phyloP scores from a whole-genome alignment of 495 filamentous ascomycete genomes.

The Lophiotrema nucula region DNA sequence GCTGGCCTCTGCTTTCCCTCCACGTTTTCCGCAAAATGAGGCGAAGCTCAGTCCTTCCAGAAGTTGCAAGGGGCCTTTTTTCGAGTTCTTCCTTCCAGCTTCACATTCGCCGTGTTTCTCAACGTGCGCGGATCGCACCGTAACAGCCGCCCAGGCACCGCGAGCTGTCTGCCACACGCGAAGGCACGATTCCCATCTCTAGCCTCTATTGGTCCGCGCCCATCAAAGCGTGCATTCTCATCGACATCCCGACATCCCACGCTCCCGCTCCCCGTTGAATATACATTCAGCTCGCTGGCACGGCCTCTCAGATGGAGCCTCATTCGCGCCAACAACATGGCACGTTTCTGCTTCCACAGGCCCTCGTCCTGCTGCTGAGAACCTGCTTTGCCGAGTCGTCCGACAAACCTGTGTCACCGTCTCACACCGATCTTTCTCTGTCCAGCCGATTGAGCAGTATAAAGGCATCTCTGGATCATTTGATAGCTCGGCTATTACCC shows the following conservation, averaged over 20 bases:
- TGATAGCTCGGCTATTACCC: background rate
- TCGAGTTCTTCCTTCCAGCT: background rate
- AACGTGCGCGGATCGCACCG: constrained; percentile 32
- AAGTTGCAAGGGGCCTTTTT: background rate
- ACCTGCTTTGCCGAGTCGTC: constrained; percentile 9
- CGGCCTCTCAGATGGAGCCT: constrained; percentile 27
- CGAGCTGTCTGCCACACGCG: constrained; percentile 17
- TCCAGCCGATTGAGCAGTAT: background rate
- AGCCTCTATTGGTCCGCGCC: constrained; percentile 16
- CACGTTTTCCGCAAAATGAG: constrained; percentile 12
- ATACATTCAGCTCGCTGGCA: constrained; percentile 28
- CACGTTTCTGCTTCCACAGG: constrained; percentile 25
- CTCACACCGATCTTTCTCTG: constrained; percentile 11
- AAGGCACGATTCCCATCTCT: constrained; percentile 14
- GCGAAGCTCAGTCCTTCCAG: background rate
- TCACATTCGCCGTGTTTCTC: constrained; percentile 13
- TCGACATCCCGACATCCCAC: constrained; percentile 18
- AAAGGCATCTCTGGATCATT: background rate
- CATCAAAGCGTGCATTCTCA: background rate
- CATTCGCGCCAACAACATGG: constrained; percentile 26
- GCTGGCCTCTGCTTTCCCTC: no score
- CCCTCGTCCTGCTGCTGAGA: constrained; percentile 24
- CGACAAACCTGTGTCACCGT: constrained; percentile 1
- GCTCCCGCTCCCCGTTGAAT: constrained; percentile 20
- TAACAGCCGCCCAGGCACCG: constrained; percentile 31